These are phyloP conservation scores for Pilasporangium apinafurcum DNA, from an alignment of 352 stramenopile genomes.

Conservation along the genomic window DNA sequence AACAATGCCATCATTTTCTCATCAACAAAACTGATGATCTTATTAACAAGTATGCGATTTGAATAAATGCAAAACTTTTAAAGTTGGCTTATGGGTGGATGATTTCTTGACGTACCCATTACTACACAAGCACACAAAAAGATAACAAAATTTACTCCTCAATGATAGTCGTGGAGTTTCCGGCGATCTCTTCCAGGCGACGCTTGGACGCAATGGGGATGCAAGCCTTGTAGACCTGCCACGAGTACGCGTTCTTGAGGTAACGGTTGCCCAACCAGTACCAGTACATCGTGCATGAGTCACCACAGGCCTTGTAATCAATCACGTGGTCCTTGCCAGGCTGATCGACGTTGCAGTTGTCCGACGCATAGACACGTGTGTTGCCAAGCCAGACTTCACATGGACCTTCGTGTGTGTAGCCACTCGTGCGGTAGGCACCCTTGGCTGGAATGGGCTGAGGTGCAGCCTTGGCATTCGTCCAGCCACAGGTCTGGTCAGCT, in stretches of 20 bases:
- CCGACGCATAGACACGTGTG: constrained; percentile 21
- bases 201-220: constrained; percentile 8
- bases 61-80: no score
- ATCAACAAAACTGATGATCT: no score
- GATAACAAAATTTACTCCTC: no score
- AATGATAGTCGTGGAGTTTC: no score
- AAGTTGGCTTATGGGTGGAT: no score
- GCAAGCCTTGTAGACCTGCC: constrained; percentile 56
- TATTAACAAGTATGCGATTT: no score
- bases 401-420: constrained; percentile 41
- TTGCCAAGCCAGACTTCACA: constrained; percentile 40
- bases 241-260: constrained; percentile 42
- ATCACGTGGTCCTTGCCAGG: constrained; percentile 23
- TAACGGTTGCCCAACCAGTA: constrained; percentile 37
- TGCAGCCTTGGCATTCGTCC: constrained; percentile 15
- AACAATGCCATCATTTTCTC: no score
- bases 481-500: constrained; percentile 26
- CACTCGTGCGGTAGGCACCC: constrained; percentile 21
- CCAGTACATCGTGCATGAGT: constrained; percentile 28
- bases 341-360: constrained; percentile 28
- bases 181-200: no score
- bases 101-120: no score
- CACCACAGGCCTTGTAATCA: constrained; percentile 30
- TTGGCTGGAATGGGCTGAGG: constrained; percentile 18
- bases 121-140: no score